Percentiles rank a stretch among this genome's conserved stretches.
Evolutionary conservation across 208 protist species (phyloP).

Genomic region (Leishmania martiniquensis): DNA sequence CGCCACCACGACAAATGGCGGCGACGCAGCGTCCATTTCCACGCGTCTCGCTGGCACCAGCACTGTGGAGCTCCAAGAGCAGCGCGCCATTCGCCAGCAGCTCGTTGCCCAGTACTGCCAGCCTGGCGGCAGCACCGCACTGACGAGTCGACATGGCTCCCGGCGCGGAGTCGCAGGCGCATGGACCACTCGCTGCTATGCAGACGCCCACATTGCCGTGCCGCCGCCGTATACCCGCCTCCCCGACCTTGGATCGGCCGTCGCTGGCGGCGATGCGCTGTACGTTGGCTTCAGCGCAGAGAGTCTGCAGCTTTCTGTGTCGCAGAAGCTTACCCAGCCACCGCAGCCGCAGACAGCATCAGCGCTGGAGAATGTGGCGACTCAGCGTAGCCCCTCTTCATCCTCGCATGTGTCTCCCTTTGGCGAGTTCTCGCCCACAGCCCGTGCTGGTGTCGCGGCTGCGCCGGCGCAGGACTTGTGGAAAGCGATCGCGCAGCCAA

Average conservation of each 20-base stretch:
- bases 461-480: conserved; percentile 16
- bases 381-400: not conserved
- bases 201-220: not conserved
- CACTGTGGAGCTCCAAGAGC: conserved; percentile 13
- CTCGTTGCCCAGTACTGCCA: conserved; percentile 23
- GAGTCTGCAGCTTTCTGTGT: conserved; percentile 27
- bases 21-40: not conserved
- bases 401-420: not conserved
- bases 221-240: not conserved
- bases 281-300: conserved; percentile 34
- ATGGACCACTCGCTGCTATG: not conserved
- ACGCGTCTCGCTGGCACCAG: not conserved
- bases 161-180: not conserved
- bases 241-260: not conserved
- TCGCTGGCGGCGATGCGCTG: not conserved
- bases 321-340: not conserved
- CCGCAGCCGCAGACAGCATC: not conserved
- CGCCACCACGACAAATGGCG: not conserved
- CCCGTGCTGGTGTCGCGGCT: conserved; percentile 8
- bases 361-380: not conserved
- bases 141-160: not conserved
- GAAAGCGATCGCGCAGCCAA: not conserved
- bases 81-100: conserved; percentile 20
- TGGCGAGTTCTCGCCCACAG: not conserved
- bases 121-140: conserved; percentile 1